Base-by-base conservation (phyloP, 257 asterid genomes). In the Misopates orontium region DNA sequence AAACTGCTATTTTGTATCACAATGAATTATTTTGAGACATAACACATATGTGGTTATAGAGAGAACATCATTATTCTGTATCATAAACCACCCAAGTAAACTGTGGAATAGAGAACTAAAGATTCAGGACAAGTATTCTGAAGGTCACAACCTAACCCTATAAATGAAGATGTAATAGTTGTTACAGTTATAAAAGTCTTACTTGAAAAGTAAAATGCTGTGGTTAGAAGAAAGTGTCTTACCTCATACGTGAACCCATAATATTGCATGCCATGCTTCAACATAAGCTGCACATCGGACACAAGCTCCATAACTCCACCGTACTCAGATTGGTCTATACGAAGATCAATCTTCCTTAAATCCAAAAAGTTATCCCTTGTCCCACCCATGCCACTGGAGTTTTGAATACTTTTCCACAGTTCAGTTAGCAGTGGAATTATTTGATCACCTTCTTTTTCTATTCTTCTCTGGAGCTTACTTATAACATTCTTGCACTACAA, bases 401-500 rank as follows among this genome's bases (percentile, higher is more conserved):
- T 80, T 61, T 83, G 95, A 24, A 82, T 82, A 80, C 87, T 88
- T 80, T 82, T 90, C 99, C 99, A 94, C 61, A 90, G 88, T 66
- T 87, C 96, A 63, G 89, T 87, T 62, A 94, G 87, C 84, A 78
- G 68, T 16, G 99, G 99, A 71, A 90, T 76, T 64, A 90, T 94
- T 77, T 84, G 91, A 64, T 82, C 87, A 41, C 99, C 97, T 76
- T 86, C 99, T 64, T 79, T 79, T 69, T 82, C 89, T 71, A 88
- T 85, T 84, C 91, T 86, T 79, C 90, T 88, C 64, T 89, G 97
- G 71, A 94, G 95, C 86, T 82, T 88, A 71, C 78, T 85, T 56
- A 87, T 72, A 41, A 90, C 91, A 71, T 83, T 90, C 86, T 94
- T 90, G 85, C 99, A 90, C 99, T 94, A 91, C 69, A 77, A 72